phyloP scores from a whole-genome alignment of 495 filamentous ascomycete species.

The Talaromyces adpressus region DNA sequence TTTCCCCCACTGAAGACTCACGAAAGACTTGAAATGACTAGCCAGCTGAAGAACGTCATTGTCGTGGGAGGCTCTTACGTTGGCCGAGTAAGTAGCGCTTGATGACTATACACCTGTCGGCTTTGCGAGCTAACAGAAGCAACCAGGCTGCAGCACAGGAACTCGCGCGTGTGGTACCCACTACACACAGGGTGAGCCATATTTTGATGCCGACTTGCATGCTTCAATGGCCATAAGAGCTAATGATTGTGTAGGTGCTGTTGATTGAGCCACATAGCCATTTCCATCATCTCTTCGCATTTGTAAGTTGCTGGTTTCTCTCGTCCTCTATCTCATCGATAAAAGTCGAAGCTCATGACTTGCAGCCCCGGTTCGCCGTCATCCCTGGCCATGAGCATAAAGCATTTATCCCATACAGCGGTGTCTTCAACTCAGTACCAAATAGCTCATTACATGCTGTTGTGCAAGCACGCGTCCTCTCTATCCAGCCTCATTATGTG shows the following conservation, averaged over 20 bases:
- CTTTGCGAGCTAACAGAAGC: slow-evolving; percentile 8
- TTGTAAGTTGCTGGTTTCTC: slow-evolving; percentile 25
- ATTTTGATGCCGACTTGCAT: neutral
- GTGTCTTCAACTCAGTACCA: slow-evolving; percentile 27
- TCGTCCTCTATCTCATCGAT: neutral
- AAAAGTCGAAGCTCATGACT: neutral
- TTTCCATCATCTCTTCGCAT: slow-evolving; percentile 48
- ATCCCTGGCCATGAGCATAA: slow-evolving; percentile 45
- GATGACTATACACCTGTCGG: neutral
- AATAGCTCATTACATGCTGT: slow-evolving; percentile 28
- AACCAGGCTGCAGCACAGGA: slow-evolving; percentile 28
- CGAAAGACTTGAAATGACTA: slow-evolving; percentile 14
- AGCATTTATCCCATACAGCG: slow-evolving; percentile 46
- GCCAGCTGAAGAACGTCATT: slow-evolving; percentile 29
- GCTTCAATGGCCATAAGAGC: neutral
- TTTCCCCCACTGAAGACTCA: neutral
- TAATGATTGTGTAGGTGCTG: slow-evolving; percentile 28
- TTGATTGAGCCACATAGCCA: slow-evolving; percentile 45
- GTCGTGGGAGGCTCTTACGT: slow-evolving; percentile 39
- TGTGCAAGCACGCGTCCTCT: slow-evolving; percentile 35
- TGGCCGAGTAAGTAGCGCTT: slow-evolving; percentile 21
- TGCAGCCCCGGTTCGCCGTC: slow-evolving; percentile 44
- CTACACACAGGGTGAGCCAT: slow-evolving; percentile 26
- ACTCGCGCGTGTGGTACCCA: slow-evolving; percentile 27
- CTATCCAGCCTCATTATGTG: slow-evolving; percentile 28